A percentile compares a stretch with the other conserved stretches of the same genome.
These are phyloP conservation scores for Cordyceps cicadae DNA, from an alignment of 2,329 filamentous ascomycete genomes.

Conservation along the genomic window DNA sequence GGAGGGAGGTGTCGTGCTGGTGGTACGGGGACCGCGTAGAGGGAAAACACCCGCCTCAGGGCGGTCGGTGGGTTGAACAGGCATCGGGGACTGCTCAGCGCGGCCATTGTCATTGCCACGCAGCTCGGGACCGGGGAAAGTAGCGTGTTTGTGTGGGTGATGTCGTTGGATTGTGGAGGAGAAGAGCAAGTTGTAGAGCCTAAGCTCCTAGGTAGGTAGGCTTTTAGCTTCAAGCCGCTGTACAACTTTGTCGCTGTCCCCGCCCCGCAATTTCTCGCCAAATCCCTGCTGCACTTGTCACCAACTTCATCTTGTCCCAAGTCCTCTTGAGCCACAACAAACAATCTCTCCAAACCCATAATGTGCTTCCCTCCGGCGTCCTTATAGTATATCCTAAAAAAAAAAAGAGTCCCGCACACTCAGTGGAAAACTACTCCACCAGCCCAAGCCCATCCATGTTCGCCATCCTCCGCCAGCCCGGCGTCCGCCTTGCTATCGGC, in stretches of 20 bases:
- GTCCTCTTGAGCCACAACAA: too few species aligned
- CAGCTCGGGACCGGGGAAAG: not conserved
- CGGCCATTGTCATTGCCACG: not conserved
- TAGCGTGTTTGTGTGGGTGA: not conserved
- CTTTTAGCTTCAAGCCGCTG: not conserved
- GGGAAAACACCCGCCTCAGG: conserved; percentile 36
- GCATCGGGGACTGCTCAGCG: conserved; percentile 31
- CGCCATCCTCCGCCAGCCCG: not conserved
- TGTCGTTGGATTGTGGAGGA: not conserved
- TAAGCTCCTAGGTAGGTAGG: too few species aligned
- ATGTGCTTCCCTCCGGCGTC: too few species aligned
- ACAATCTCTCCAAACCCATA: too few species aligned
- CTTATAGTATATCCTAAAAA: not conserved
- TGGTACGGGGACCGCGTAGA: conserved; percentile 21
- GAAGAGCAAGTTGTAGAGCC: conserved; percentile 8
- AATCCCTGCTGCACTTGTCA: too few species aligned
- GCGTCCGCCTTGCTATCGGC: not conserved
- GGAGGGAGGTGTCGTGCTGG: conserved; percentile 7
- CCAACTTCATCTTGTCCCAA: too few species aligned
- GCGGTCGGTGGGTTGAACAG: conserved; percentile 37
- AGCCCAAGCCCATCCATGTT: not conserved
- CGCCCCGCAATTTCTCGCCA: not conserved
- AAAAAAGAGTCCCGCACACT: not conserved
- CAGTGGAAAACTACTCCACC: too few species aligned
- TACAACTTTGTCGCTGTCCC: not conserved